Evolutionary conservation across 1,139 yeast genomes (phyloP), one percentile per base, ranked within the genome.

Genomic region (Geotrichum fermentans): DNA sequence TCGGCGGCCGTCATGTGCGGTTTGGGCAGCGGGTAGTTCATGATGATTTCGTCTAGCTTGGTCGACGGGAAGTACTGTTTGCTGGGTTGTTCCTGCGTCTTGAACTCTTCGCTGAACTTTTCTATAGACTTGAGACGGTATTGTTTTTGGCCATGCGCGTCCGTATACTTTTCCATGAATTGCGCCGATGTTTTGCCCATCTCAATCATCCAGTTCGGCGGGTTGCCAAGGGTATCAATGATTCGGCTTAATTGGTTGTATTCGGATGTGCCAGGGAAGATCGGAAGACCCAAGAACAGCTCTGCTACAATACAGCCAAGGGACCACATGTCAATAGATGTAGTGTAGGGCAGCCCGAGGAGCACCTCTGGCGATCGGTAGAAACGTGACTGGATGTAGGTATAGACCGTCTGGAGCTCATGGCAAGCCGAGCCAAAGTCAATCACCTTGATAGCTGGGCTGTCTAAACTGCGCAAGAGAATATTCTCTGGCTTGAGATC

Each of bases 371-470:
- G 99, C 0, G 96, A 88, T 53, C 99, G 75, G 66, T 94, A 94
- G 63, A 92, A 94, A 51, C 99, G 74, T 5, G 96, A 88, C 65
- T 94, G 99, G 54, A 94, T 89, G 65, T 94, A 94, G 0, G 97
- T 87, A 68, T 89, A 92, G 4, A 90, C 74, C 0, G 96, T 87
- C 60, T 88, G 94, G 45, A 88, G 73, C 53, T 94, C 95, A 61
- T 87, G 92, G 66, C 98, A 94, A 0, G 98, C 96, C 10, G 94
- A 81, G 0, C 99, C 99, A 70, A 94, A 94, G 69, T 94, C 99
- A 60, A 94, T 90, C 39, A 94, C 86, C 65, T 92, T 94, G 54
- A 94, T 80, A 47, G 84, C 88, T 2, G 97, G 96, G 55, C 82
- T 80, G 64, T 89, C 96, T 1, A 92, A 81, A 47, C 83, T 80